These are phyloP conservation scores for Vachellia collinsii DNA, from an alignment of 306 rosid genomes.

Conservation along the genomic window DNA sequence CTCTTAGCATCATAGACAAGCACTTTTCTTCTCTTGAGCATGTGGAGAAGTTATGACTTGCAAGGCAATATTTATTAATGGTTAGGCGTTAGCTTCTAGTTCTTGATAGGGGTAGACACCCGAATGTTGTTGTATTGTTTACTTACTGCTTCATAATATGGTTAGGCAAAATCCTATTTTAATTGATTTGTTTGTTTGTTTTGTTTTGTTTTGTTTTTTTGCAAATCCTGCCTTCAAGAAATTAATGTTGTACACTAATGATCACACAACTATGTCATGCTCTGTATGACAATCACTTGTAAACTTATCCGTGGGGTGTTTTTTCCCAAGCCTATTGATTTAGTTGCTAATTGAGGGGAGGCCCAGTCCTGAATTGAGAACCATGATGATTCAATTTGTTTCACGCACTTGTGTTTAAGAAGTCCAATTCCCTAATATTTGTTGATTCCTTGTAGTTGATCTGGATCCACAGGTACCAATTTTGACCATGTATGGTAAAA, in stretches of 20 bases:
- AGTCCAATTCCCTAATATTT: neutral
- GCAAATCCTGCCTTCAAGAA: neutral
- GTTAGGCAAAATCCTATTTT: conserved; percentile 19
- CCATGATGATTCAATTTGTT: neutral
- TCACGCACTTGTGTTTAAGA: neutral
- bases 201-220: no score
- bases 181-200: neutral
- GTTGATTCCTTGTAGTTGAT: neutral
- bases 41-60: conserved; percentile 69
- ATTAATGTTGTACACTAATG: neutral
- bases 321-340: neutral
- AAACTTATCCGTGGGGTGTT: neutral
- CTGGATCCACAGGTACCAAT: neutral
- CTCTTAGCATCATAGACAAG: conserved; percentile 59
- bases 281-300: neutral
- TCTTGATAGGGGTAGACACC: conserved; percentile 25
- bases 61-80: conserved; percentile 43
- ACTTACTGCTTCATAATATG: neutral
- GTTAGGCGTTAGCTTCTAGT: conserved; percentile 24
- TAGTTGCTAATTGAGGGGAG: neutral
- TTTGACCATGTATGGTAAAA: neutral
- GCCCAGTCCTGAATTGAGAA: neutral
- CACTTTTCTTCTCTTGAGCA: conserved; percentile 71
- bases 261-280: neutral
- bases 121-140: conserved; percentile 28